Base-by-base conservation (phyloP, 73 alveolate species). In the Stentor coeruleus region DNA sequence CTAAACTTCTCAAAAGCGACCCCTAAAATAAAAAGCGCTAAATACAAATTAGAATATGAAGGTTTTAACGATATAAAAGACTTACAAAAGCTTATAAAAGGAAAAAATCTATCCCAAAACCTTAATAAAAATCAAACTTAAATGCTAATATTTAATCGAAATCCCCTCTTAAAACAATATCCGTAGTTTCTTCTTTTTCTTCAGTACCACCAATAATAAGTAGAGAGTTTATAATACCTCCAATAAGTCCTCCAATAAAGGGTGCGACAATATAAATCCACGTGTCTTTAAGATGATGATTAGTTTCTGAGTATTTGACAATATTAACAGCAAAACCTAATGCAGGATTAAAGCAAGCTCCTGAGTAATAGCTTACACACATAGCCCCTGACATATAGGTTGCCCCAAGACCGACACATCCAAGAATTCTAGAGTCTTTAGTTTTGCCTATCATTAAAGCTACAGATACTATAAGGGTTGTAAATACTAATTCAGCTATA, bases 271-370 rank as follows among this genome's bases (percentile, higher is more conserved):
- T 66, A 2, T 66, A 66, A 31, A 66, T 66, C 79, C 79, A 66
- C 20, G 79, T 66, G 0, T 2, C 0, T 66, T 31, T 31, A 66
- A 66, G 14, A 31, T 66, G 79, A 66, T 66, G 40, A 28, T 33
- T 26, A 1, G 20, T 66, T 20, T 66, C 37, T 28, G 79, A 26
- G 33, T 66, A 66, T 11, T 66, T 20, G 49, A 66, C 79, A 20
- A 33, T 20, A 33, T 66, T 66, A 14, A 31, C 36, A 20, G 79
- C 79, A 66, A 66, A 40, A 0, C 79, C 79, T 1, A 66, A 1
- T 66, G 79, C 79, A 0, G 79, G 79, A 33, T 66, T 66, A 66
- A 66, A 66, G 41, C 79, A 66, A 20, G 79, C 79, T 20, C 79
- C 79, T 28, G 42, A 26, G 33, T 20, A 20, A 66, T 20, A 31